Evolutionary conservation across 2,329 filamentous ascomycete species (phyloP).

Genomic region (Talaromyces sp.): DNA sequence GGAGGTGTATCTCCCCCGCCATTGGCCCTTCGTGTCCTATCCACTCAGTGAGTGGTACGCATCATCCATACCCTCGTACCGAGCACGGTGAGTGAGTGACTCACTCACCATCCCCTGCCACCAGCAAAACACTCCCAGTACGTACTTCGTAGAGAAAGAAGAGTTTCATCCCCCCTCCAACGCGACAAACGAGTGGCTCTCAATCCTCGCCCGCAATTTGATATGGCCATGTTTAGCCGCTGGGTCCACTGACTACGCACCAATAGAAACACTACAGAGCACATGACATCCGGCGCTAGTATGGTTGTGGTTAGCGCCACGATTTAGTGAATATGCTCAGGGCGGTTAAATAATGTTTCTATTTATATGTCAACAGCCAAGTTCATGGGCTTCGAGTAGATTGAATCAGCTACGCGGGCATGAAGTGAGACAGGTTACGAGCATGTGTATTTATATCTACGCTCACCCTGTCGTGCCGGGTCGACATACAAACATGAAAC

Average conservation of each 20-base stretch:
- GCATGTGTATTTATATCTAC: neutral
- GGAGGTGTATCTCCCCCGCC: neutral
- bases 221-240: neutral
- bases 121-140: no score
- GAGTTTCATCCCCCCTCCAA: neutral
- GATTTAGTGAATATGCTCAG: neutral
- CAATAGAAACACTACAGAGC: neutral
- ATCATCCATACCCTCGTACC: neutral
- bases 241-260: neutral
- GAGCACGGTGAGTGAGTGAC: no score
- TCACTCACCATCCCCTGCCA: neutral
- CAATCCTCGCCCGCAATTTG: neutral
- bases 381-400: neutral
- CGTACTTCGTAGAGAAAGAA: neutral
- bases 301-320: neutral
- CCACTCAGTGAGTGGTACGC: neutral
- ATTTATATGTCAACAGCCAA: neutral
- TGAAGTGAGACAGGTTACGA: neutral
- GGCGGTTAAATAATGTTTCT: constrained; percentile 1
- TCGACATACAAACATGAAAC: neutral
- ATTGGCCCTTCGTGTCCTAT: neutral
- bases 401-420: neutral
- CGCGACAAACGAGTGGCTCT: neutral
- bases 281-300: neutral
- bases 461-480: neutral